phyloP scores from a whole-genome alignment of 768 basidiomycete species.

The Leccinum boreale region DNA sequence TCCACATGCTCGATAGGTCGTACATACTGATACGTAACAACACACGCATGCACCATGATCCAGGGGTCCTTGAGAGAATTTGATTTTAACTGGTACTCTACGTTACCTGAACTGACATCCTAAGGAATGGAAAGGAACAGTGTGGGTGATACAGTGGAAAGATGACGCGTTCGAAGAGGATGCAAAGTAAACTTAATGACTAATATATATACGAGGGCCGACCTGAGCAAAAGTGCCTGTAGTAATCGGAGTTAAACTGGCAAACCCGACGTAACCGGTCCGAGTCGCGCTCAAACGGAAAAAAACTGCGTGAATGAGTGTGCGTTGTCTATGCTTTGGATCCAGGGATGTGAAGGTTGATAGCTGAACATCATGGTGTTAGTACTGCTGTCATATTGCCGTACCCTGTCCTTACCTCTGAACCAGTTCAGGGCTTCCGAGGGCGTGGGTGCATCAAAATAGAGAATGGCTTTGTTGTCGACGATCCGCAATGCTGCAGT shows the following conservation, averaged over 20 bases:
- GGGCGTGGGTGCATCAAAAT: slow-evolving; percentile 81
- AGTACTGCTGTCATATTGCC: not conserved
- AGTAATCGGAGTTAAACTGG: not conserved
- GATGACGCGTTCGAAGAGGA: slow-evolving; percentile 24
- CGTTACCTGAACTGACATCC: slow-evolving; percentile 23
- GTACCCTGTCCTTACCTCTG: slow-evolving; percentile 55
- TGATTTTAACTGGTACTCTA: slow-evolving; percentile 19
- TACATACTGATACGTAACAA: not conserved
- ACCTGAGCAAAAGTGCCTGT: slow-evolving; percentile 18
- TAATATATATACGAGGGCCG: slow-evolving; percentile 31
- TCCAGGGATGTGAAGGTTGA: slow-evolving; percentile 84
- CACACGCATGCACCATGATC: not conserved
- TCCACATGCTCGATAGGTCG: not conserved
- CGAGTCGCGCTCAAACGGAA: slow-evolving; percentile 1
- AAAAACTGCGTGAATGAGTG: slow-evolving; percentile 6
- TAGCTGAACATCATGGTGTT: slow-evolving; percentile 46
- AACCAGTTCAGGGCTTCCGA: slow-evolving; percentile 89
- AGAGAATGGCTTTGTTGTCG: slow-evolving; percentile 88
- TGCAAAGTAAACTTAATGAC: slow-evolving; percentile 34
- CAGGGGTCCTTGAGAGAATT: slow-evolving; percentile 1
- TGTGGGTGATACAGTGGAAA: slow-evolving; percentile 33
- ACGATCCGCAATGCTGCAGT: slow-evolving; percentile 74
- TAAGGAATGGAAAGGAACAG: slow-evolving; percentile 10
- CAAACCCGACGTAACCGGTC: slow-evolving; percentile 2
- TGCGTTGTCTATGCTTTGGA: slow-evolving; percentile 59